Evolutionary conservation across 352 stramenopile species (phyloP), one percentile per base, ranked within the genome.

Genomic region (Halophytophthora polymorphica): DNA sequence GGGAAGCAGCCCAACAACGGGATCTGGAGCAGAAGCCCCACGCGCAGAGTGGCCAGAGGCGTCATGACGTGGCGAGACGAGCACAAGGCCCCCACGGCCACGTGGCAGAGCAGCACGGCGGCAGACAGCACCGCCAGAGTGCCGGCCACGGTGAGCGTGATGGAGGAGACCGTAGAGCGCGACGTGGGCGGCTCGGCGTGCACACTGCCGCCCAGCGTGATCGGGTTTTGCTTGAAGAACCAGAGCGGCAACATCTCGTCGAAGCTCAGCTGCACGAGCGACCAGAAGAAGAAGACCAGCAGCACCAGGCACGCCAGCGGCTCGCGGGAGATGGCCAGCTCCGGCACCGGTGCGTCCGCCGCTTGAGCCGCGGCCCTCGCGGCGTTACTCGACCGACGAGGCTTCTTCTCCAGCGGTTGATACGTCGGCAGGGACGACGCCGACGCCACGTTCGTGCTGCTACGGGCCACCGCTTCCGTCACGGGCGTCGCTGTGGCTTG

Each of bases 181-280:
- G 69, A 66, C 11, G 56, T 61, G 4, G 64, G 59, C 10, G 56
- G 60, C 43, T 79, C 59, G 11, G 69, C 65, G 40, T 78, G 67
- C 17, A 83, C 57, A 15, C 60, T 73, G 18, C 64, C 74, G 12
- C 58, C 58, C 4, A 70, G 25, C 29, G 64, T 69, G 12, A 69
- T 71, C 1, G 69, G 61, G 36, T 85, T 78, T 33, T 88, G 72
- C 34, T 81, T 77, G 65, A 92, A 89, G 45, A 90, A 83, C 82
- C 78, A 92, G 15, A 92, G 61, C 18, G 82, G 82, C 19, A 90
- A 50, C 53, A 92, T 77, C 46, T 92, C 78, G 45, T 92, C 82
- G 36, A 92, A 92, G 53, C 78, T 82, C 12, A 87, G 45, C 47
- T 92, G 82, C 18, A 89, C 66, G 11, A 88, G 59, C 28, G 64